These are phyloP conservation scores for Annulohypoxylon stygium DNA, from an alignment of 495 filamentous ascomycete species.

Conservation along the genomic window DNA sequence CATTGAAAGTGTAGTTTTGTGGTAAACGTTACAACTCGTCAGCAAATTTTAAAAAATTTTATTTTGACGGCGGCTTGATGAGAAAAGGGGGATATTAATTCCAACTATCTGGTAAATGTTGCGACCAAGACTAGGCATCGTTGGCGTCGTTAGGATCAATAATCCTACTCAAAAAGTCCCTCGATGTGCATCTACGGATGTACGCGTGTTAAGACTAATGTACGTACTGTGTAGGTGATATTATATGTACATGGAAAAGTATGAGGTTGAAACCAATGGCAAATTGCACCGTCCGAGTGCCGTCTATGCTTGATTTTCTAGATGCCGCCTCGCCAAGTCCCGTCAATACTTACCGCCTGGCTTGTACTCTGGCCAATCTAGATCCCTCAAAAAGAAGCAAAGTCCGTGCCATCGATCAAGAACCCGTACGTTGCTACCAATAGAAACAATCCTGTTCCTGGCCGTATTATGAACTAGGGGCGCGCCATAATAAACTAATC, in stretches of 20 bases:
- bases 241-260: not conserved
- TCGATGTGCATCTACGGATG: not conserved
- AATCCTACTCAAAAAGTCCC: not conserved
- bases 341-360: not conserved
- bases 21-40: not conserved
- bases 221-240: not conserved
- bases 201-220: not conserved
- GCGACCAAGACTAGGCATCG: not conserved
- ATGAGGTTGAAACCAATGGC: conserved; percentile 1
- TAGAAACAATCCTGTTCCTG: conserved; percentile 1
- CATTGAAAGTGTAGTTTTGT: not conserved
- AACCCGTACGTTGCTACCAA: not conserved
- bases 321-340: not conserved
- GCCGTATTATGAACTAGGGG: not conserved
- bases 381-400: not conserved
- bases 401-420: not conserved
- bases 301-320: not conserved
- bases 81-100: not conserved
- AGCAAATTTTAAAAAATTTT: conserved; percentile 2
- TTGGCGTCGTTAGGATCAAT: not conserved
- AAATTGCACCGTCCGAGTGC: not conserved
- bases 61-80: not conserved
- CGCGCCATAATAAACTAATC: not conserved
- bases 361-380: not conserved
- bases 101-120: not conserved